Base-by-base conservation (phyloP, 164 flowering plant species). In the Vitis labrusca region DNA sequence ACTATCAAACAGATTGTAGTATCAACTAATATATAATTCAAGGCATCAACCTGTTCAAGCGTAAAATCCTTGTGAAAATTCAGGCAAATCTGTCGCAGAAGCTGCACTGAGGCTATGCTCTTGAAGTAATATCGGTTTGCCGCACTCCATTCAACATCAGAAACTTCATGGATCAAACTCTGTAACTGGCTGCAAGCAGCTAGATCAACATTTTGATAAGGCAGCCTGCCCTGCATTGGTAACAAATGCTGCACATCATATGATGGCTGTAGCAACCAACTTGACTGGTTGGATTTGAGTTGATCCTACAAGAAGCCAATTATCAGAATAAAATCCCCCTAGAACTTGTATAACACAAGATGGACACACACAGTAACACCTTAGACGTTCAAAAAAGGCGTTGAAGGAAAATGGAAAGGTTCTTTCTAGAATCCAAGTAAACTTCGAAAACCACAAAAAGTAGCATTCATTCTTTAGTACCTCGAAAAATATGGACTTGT, bases 1-100 rank as follows among this genome's bases (percentile, higher is more conserved):
- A 37, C 44, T 23, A 37, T 37, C 44, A 37, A 6, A 37, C 5
- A 37, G 44, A 37, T 37, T 37, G 7, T 37, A 37, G 44, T 37
- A 3, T 37, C 44, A 37, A 37, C 5, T 37, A 37, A 37, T 37
- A 37, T 37, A 6, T 23, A 23, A 23, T 23, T 23, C 27, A 37
- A 37, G 44, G 44, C 7, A 50, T 57, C 14, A 71, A 92, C 99
- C 96, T 89, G 91, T 48, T 88, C 92, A 57, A 76, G 80, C 37
- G 73, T 81, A 51, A 95, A 80, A 81, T 93, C 94, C 72, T 85
- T 83, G 69, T 91, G 95, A 66, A 83, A 87, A 61, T 83, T 88
- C 48, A 86, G 70, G 70, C 88, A 79, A 71, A 83, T 78, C 65
- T 89, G 80, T 52, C 77, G 80, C 74, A 91, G 63, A 69, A 70